These are phyloP conservation scores for Gossypium mustelinum DNA, from an alignment of 345 rosid species.

Conservation along the genomic window DNA sequence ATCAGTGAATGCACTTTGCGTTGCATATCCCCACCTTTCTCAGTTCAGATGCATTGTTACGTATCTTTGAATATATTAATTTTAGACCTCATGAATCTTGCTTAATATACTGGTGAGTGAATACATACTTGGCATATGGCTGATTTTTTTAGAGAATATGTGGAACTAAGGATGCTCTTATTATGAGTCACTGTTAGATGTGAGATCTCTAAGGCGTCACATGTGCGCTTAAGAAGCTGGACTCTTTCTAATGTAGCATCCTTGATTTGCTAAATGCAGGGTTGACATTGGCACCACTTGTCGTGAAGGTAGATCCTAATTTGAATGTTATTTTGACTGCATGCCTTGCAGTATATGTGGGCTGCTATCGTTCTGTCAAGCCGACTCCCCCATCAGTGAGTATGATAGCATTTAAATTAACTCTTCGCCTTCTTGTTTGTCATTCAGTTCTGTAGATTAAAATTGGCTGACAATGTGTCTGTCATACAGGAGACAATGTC, in stretches of 20 bases:
- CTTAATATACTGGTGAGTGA: no score
- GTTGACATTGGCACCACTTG: no score
- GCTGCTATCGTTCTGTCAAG: constrained; percentile 97
- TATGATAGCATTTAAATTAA: not conserved
- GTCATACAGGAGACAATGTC: constrained; percentile 87
- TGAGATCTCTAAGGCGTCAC: not conserved
- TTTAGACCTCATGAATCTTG: not conserved
- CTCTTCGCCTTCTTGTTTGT: not conserved
- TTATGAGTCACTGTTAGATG: not conserved
- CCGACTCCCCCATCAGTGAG: constrained; percentile 63
- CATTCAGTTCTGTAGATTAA: not conserved
- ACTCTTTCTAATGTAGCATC: no score
- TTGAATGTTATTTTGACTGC: constrained; percentile 85
- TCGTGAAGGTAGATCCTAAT: not conserved
- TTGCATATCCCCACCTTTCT: not conserved
- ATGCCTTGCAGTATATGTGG: constrained; percentile 85
- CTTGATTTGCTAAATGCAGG: no score
- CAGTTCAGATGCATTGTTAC: not conserved
- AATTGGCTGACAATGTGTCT: not conserved
- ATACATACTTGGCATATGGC: not conserved
- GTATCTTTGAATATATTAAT: not conserved
- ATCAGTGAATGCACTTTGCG: not conserved
- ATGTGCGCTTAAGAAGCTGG: not conserved
- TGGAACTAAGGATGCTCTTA: not conserved
- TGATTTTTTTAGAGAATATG: not conserved